Evolutionary conservation across 306 rosid genomes (phyloP).

Genomic region (Acacia confusa): DNA sequence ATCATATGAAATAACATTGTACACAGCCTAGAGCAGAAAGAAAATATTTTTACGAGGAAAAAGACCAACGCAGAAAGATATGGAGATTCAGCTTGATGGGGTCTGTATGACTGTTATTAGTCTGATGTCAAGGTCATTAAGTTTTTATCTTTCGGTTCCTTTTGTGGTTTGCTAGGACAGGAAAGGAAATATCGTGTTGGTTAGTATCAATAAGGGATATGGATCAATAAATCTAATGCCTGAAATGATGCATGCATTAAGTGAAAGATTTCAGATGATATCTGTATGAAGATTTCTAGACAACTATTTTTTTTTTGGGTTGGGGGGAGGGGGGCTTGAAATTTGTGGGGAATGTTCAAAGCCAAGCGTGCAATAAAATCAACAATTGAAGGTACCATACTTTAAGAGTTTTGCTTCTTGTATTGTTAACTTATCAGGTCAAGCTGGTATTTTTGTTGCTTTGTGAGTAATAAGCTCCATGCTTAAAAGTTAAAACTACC

Average conservation of each 20-base stretch:
- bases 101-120: not conserved
- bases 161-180: not conserved
- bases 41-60: not conserved
- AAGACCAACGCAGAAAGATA: not conserved
- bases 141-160: not conserved
- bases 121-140: not conserved
- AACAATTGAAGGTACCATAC: not conserved
- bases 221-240: not conserved
- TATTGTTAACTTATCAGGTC: not conserved
- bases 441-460: not conserved
- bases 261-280: not conserved
- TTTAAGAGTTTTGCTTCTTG: not conserved
- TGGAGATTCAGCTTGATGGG: not conserved
- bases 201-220: not conserved
- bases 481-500: not conserved
- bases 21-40: constrained; percentile 52
- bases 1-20: constrained; percentile 70
- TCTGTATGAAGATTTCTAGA: not conserved
- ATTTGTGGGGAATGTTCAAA: not conserved
- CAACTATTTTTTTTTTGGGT: not conserved
- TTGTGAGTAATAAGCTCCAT: not conserved
- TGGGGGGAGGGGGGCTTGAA: not conserved
- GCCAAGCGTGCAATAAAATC: not conserved
- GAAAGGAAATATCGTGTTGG: not conserved
- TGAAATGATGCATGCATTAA: not conserved